Percentiles rank a stretch among this genome's conserved stretches.
Conservation (phyloP, 1,284 basidiomycete species). For the Cystobasidium slooffiae region DNA sequence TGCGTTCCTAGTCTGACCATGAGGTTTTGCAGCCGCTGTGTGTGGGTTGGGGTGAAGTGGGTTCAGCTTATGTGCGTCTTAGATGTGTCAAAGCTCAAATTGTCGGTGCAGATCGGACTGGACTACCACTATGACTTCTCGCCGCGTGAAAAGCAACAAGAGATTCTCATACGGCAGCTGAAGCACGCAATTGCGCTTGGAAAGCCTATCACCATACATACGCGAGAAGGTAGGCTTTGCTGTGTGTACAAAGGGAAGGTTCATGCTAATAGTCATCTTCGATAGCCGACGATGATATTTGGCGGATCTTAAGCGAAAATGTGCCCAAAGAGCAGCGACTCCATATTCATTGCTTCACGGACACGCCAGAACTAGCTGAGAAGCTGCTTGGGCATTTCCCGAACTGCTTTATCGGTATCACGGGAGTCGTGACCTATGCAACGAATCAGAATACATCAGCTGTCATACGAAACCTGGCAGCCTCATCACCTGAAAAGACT, state of each 20-base stretch:
- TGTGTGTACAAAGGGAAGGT: background rate
- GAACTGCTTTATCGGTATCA: constrained; percentile 77
- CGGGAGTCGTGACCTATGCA: constrained; percentile 78
- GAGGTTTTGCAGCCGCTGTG: constrained; percentile 68
- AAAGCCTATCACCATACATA: constrained; percentile 78
- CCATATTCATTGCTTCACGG: constrained; percentile 80
- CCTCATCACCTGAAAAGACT: constrained; percentile 42
- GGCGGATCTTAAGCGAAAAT: constrained; percentile 70
- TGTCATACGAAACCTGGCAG: constrained; percentile 64
- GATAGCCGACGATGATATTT: constrained; percentile 77
- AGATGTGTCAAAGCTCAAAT: background rate
- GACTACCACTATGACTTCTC: constrained; percentile 81
- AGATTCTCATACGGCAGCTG: constrained; percentile 70
- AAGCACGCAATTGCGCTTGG: constrained; percentile 67
- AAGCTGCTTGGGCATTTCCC: constrained; percentile 74
- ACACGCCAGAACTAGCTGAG: constrained; percentile 70
- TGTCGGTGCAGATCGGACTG: constrained; percentile 67
- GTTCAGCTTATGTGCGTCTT: background rate
- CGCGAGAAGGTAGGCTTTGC: constrained; percentile 59
- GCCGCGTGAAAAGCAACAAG: constrained; percentile 68
- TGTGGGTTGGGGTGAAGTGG: constrained; percentile 71
- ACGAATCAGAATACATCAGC: constrained; percentile 70
- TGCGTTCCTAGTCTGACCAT: background rate
- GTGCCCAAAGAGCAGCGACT: constrained; percentile 71
- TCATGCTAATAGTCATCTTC: constrained; percentile 60